Percentiles rank a stretch among this genome's conserved stretches.
Evolutionary conservation across 441 rosid species (phyloP).

Genomic region (Viola pubescens): DNA sequence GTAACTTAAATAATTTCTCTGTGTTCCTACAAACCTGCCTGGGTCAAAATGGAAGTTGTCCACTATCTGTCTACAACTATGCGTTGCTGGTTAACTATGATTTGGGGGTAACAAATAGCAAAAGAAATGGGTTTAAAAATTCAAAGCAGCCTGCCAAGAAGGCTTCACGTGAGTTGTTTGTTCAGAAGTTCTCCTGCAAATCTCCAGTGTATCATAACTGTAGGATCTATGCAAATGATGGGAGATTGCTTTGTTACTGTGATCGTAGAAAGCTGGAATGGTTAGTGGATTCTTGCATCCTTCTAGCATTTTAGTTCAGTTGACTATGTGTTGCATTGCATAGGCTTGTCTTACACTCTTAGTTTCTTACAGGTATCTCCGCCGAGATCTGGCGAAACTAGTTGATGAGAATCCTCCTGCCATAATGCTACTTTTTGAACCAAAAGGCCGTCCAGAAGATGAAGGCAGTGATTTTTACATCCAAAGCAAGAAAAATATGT

Average conservation of each 20-base stretch:
- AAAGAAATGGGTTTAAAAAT: constrained; percentile 47
- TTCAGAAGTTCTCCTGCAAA: constrained; percentile 92
- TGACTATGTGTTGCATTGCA: constrained; percentile 14
- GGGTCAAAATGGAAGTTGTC: constrained; percentile 72
- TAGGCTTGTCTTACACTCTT: neutral
- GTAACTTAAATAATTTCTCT: constrained; percentile 38
- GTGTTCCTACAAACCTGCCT: constrained; percentile 53
- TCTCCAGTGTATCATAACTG: constrained; percentile 94
- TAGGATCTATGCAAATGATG: constrained; percentile 89
- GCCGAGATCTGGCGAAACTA: constrained; percentile 71
- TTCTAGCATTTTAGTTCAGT: constrained; percentile 10
- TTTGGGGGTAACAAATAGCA: constrained; percentile 32
- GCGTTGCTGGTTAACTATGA: constrained; percentile 48
- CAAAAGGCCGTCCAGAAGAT: constrained; percentile 97
- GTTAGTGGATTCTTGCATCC: constrained; percentile 32
- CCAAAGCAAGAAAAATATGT: constrained; percentile 86
- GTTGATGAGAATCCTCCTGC: constrained; percentile 76
- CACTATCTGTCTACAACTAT: constrained; percentile 60
- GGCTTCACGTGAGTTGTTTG: constrained; percentile 74
- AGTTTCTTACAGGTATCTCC: constrained; percentile 58
- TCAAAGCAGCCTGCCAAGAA: constrained; percentile 51
- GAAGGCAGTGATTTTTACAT: constrained; percentile 93
- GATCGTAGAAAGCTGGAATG: constrained; percentile 90
- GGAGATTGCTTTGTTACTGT: constrained; percentile 82
- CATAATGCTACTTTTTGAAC: constrained; percentile 87